Evolutionary conservation across 2,329 filamentous ascomycete species (phyloP).

Genomic region (Dactylellina drechsleri): DNA sequence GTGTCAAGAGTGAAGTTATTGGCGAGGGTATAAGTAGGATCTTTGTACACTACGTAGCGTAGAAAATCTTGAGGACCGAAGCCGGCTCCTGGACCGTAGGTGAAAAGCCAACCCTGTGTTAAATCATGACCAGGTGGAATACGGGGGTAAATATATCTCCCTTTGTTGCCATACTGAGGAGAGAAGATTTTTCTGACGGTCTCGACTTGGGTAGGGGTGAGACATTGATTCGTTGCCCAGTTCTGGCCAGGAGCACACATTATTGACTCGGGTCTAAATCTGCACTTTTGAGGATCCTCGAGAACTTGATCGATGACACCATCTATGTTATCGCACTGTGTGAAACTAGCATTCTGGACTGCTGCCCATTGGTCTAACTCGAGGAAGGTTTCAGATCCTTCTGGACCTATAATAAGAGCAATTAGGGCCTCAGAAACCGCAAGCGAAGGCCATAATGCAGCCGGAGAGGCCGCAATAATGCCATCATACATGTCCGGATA

Average conservation of each 20-base stretch:
- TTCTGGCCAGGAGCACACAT: constrained; percentile 57
- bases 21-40: constrained; percentile 61
- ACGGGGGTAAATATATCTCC: constrained; percentile 59
- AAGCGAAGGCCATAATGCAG: constrained; percentile 63
- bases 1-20: constrained; percentile 62
- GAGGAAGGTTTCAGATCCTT: constrained; percentile 53
- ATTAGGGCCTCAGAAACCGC: background rate
- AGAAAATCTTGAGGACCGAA: constrained; percentile 61
- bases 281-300: constrained; percentile 61
- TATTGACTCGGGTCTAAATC: constrained; percentile 60
- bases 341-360: constrained; percentile 61
- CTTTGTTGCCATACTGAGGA: constrained; percentile 60
- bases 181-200: constrained; percentile 59
- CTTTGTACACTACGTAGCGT: constrained; percentile 63
- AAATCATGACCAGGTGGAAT: constrained; percentile 12
- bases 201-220: constrained; percentile 59
- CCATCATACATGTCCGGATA: constrained; percentile 66
- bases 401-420: constrained; percentile 57
- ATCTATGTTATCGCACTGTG: constrained; percentile 67
- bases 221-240: constrained; percentile 55
- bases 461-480: constrained; percentile 64
- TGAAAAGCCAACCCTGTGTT: background rate
- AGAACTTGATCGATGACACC: constrained; percentile 65
- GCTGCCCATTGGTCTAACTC: constrained; percentile 59
- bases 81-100: constrained; percentile 1